Conservation (phyloP, 2,329 filamentous ascomycete genomes). For the Rhytidhysteron rufulum region DNA sequence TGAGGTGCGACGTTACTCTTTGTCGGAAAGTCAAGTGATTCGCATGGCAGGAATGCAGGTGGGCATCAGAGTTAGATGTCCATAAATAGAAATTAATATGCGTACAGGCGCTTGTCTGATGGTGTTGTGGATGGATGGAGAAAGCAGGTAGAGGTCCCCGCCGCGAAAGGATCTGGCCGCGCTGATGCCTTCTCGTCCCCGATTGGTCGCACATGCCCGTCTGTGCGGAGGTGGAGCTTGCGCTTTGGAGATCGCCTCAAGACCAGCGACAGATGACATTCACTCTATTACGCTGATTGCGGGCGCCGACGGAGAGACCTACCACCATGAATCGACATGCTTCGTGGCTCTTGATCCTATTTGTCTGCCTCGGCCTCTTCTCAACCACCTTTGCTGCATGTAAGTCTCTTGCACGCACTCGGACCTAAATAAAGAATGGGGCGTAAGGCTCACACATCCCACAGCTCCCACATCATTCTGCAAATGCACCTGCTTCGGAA, state of each 20-base stretch:
- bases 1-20: slow-evolving; percentile 1
- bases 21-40: not conserved
- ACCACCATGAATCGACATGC: slow-evolving; percentile 18
- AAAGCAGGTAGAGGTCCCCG: not conserved
- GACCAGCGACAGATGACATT: too few relatives aligned
- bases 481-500: slow-evolving; percentile 68
- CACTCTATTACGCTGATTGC: too few relatives aligned
- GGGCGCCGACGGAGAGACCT: not conserved
- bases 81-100: slow-evolving; percentile 8
- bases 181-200: too few relatives aligned
- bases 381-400: slow-evolving; percentile 41
- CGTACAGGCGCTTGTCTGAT: slow-evolving; percentile 5
- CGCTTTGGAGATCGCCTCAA: too few relatives aligned
- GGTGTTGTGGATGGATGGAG: slow-evolving; percentile 7
- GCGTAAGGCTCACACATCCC: not conserved
- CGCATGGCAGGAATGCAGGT: too few relatives aligned
- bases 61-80: not conserved
- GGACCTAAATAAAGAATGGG: not conserved
- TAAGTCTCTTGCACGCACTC: slow-evolving; percentile 20
- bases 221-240: too few relatives aligned
- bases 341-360: slow-evolving; percentile 19
- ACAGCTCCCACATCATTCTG: slow-evolving; percentile 61
- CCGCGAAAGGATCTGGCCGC: not conserved
- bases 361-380: slow-evolving; percentile 31
- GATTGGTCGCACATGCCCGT: too few relatives aligned